Evolutionary conservation across 441 rosid genomes (phyloP).

Genomic region (Sinapis alba): DNA sequence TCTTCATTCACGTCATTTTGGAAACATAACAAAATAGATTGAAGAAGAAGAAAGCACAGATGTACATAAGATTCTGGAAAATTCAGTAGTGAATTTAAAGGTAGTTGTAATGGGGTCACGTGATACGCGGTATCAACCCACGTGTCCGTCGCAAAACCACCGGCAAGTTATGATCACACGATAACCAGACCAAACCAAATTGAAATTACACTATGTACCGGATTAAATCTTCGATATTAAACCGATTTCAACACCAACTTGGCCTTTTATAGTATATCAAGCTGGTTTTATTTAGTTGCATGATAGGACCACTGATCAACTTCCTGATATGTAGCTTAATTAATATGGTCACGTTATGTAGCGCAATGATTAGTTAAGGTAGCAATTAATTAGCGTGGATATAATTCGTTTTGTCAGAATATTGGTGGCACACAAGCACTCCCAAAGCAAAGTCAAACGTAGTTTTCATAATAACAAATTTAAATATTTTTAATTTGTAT

Average conservation of each 20-base stretch:
- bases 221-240: not conserved
- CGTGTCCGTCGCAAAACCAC: slow-evolving; percentile 31
- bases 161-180: slow-evolving; percentile 27
- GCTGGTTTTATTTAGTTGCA: slow-evolving; percentile 7
- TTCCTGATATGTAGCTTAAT: slow-evolving; percentile 30
- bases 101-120: slow-evolving; percentile 22
- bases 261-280: not conserved
- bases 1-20: no score
- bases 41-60: slow-evolving; percentile 12
- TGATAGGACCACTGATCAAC: slow-evolving; percentile 29
- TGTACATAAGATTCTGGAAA: slow-evolving; percentile 27
- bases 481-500: no score
- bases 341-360: slow-evolving; percentile 26
- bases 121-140: slow-evolving; percentile 8
- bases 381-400: slow-evolving; percentile 15
- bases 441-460: slow-evolving; percentile 21
- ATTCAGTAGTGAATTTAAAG: slow-evolving; percentile 20
- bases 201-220: not conserved
- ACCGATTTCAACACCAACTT: not conserved
- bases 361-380: slow-evolving; percentile 22
- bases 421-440: slow-evolving; percentile 23
- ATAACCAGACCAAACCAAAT: slow-evolving; percentile 4
- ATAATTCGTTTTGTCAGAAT: slow-evolving; percentile 37
- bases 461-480: not conserved
- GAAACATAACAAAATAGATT: slow-evolving; percentile 12